Evolutionary conservation across 768 basidiomycete genomes (phyloP), one percentile per base, ranked within the genome.

Genomic region (Termitomyces sp.): DNA sequence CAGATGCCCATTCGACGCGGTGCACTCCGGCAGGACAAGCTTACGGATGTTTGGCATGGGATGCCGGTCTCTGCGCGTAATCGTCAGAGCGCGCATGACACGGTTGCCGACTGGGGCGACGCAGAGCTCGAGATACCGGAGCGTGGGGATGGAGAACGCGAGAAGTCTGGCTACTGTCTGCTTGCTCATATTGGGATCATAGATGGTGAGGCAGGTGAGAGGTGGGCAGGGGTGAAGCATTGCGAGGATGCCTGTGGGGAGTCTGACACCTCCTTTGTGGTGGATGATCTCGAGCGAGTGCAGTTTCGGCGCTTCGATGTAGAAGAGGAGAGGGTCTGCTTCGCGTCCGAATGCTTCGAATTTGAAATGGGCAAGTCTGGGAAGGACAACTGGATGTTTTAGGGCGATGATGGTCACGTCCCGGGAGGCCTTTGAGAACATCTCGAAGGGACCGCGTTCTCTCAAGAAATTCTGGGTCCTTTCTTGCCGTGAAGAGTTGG

Each of bases 321-420:
- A 53, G 34, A 34, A 22, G 7, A 61, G 50, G 1, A 58, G 24
- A 12, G 56, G 50, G 7, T 20, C 46, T 4, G 57, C 53, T 13
- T 61, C 60, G 10, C 31, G 29, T 24, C 18, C 36, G 45, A 29
- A 31, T 10, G 54, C 49, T 51, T 61, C 48, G 24, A 61, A 29
- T 42, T 55, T 55, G 29, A 61, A 46, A 37, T 12, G 45, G 13
- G 31, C 54, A 12, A 61, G 60, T 8, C 28, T 18, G 5, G 56
- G 54, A 5, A 61, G 49, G 2, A 42, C 34, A 16, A 58, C 54
- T 18, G 24, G 33, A 15, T 24, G 4, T 42, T 42, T 10, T 0
- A 42, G 20, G 41, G 20, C 41, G 5, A 7, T 2, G 12, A 9
- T 5, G 20, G 18, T 42, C 10, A 22, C 20, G 41, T 22, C 41